Percentiles rank a stretch among this genome's conserved stretches.
Evolutionary conservation across 1,139 yeast genomes (phyloP).

Genomic region (Taiozyma onychis): DNA sequence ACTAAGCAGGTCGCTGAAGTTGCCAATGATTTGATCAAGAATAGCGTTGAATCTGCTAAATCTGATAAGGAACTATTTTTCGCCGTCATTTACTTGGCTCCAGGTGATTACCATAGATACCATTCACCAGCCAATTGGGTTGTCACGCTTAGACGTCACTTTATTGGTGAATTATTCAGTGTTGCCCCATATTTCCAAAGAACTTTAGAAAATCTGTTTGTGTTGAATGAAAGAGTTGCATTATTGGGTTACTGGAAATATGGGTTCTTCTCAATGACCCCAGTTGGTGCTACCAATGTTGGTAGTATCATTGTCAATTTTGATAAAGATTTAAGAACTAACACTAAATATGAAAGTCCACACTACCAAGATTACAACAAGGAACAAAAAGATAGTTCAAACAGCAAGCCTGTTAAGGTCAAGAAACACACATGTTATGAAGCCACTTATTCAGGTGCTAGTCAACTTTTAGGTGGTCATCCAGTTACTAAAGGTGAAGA

Average conservation of each 20-base stretch:
- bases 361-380: slow-evolving; percentile 16
- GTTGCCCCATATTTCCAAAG: slow-evolving; percentile 96
- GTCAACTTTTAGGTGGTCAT: slow-evolving; percentile 74
- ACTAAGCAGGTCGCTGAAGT: slow-evolving; percentile 27
- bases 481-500: slow-evolving; percentile 91
- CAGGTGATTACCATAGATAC: slow-evolving; percentile 97
- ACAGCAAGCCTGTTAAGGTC: slow-evolving; percentile 28
- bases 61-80: slow-evolving; percentile 64
- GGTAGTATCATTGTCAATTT: slow-evolving; percentile 91
- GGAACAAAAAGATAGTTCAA: slow-evolving; percentile 13
- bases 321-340: slow-evolving; percentile 86
- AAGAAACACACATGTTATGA: slow-evolving; percentile 85
- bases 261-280: slow-evolving; percentile 98
- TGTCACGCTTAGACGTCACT: slow-evolving; percentile 86
- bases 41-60: slow-evolving; percentile 1
- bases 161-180: slow-evolving; percentile 90
- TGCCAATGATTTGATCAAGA: slow-evolving; percentile 23
- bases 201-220: slow-evolving; percentile 80
- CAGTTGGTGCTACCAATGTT: slow-evolving; percentile 98
- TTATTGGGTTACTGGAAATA: slow-evolving; percentile 93
- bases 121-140: slow-evolving; percentile 99
- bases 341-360: slow-evolving; percentile 55
- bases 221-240: slow-evolving; percentile 92
- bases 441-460: slow-evolving; percentile 84
- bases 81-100: slow-evolving; percentile 92